phyloP scores from a whole-genome alignment of 768 basidiomycete genomes.

The Pilatotrama ljubarskyi region DNA sequence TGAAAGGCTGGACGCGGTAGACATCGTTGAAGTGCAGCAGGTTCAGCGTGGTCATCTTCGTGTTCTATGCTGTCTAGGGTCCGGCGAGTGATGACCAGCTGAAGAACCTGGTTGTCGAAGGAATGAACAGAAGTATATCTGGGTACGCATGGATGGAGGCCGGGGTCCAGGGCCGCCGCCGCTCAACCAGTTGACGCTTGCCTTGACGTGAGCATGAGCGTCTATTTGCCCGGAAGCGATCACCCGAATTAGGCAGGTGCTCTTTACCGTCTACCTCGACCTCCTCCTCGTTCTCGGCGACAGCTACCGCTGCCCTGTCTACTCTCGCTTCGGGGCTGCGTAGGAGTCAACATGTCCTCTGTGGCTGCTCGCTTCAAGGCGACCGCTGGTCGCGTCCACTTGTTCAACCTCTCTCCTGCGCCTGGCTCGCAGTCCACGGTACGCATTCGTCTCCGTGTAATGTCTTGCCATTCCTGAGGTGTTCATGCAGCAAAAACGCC shows the following conservation, averaged over 20 bases:
- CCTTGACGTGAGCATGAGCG: not conserved
- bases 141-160: constrained; percentile 9
- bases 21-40: constrained; percentile 81
- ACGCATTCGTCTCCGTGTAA: constrained; percentile 22
- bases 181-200: not conserved
- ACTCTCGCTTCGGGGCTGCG: not conserved
- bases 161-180: not conserved
- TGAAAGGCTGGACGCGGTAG: constrained; percentile 80
- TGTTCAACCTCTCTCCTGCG: constrained; percentile 77
- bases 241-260: constrained; percentile 1
- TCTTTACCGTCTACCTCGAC: constrained; percentile 11
- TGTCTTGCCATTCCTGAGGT: not conserved
- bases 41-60: constrained; percentile 39
- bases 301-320: not conserved
- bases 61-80: not conserved
- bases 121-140: not conserved
- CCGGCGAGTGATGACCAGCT: not conserved
- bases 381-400: constrained; percentile 48
- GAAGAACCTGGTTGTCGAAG: not conserved
- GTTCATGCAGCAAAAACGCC: constrained; percentile 77
- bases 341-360: constrained; percentile 35
- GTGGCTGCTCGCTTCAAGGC: constrained; percentile 33
- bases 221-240: not conserved
- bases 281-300: not conserved
- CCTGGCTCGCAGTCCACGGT: constrained; percentile 70